Evolutionary conservation across 2,329 filamentous ascomycete genomes (phyloP).

Genomic region (Ophidiomyces ophidiicola): DNA sequence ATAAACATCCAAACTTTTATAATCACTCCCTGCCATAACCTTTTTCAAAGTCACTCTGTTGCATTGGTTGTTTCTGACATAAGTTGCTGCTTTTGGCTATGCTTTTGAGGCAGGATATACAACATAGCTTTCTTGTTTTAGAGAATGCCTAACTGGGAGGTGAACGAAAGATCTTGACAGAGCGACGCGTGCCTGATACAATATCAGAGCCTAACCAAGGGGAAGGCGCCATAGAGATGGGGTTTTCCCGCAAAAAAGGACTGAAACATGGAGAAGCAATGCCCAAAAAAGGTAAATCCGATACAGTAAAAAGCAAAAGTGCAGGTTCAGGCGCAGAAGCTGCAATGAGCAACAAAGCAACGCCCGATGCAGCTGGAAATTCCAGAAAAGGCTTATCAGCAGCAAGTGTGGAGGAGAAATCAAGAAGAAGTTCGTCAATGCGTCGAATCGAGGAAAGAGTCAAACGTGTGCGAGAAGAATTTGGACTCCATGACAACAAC

Average conservation of each 20-base stretch:
- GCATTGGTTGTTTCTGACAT: too few species aligned
- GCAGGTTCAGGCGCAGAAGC: neutral
- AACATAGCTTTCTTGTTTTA: too few species aligned
- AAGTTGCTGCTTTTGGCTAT: too few species aligned
- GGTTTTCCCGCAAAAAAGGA: neutral
- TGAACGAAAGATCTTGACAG: neutral
- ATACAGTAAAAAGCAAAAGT: neutral
- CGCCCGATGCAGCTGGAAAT: neutral
- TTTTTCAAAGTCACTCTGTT: too few species aligned
- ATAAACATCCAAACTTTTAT: constrained; percentile 7
- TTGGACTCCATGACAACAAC: constrained; percentile 5
- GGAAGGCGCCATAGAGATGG: neutral
- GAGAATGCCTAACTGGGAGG: neutral
- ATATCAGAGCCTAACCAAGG: neutral
- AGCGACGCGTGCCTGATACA: constrained; percentile 1
- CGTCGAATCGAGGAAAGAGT: neutral
- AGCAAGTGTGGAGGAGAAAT: neutral
- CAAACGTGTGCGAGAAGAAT: neutral
- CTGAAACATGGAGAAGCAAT: neutral
- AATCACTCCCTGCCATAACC: constrained; percentile 2
- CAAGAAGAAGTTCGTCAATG: neutral
- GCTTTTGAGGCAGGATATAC: too few species aligned
- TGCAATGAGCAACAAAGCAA: neutral
- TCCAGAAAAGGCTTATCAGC: neutral
- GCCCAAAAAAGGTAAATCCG: neutral